Evolutionary conservation across 257 asterid species (phyloP).

Genomic region (Penstemon eatonii): DNA sequence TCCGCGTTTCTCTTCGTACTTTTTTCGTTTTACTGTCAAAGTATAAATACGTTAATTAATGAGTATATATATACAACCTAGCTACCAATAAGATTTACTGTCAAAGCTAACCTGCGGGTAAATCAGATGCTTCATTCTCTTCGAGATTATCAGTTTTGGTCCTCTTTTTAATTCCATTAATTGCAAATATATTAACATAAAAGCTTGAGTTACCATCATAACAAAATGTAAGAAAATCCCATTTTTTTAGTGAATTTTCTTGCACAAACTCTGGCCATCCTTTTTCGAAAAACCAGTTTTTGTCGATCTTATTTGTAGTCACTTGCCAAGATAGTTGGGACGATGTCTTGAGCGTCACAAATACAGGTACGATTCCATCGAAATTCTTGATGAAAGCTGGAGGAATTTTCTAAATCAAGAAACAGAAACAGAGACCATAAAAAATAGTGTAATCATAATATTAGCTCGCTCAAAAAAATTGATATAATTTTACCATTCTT

Average conservation of each 20-base stretch:
- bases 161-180: conserved; percentile 34
- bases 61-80: too few species aligned
- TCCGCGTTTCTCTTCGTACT: too few species aligned
- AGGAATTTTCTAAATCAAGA: conserved; percentile 36
- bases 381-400: conserved; percentile 35
- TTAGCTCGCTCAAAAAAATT: not conserved
- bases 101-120: conserved; percentile 26
- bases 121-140: conserved; percentile 18
- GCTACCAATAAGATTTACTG: too few species aligned
- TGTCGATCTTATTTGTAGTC: conserved; percentile 18
- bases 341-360: conserved; percentile 20
- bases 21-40: too few species aligned
- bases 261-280: conserved; percentile 47
- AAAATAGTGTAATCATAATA: not conserved
- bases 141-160: not conserved
- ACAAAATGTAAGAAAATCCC: conserved; percentile 36
- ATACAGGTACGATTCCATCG: conserved; percentile 28
- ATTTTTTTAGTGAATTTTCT: conserved; percentile 26
- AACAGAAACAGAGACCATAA: not conserved
- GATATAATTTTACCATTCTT: conserved; percentile 28
- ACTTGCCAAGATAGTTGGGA: conserved; percentile 27
- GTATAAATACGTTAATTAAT: too few species aligned
- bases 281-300: conserved; percentile 28
- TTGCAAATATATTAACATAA: conserved; percentile 25
- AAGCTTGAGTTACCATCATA: conserved; percentile 31